Base-by-base conservation (phyloP, 306 rosid species). In the Castanea mollissima region DNA sequence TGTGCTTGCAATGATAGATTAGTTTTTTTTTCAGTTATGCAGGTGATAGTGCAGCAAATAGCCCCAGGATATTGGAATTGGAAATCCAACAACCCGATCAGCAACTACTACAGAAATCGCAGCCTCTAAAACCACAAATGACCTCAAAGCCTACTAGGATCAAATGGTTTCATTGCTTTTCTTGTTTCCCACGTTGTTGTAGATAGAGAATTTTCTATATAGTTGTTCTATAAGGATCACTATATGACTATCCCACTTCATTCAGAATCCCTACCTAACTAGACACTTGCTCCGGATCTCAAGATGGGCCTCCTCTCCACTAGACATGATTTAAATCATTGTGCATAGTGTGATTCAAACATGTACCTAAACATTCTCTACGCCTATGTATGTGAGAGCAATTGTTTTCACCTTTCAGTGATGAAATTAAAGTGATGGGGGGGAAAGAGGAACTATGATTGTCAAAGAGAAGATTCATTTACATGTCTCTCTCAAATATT, bases 11-110 rank as follows among this genome's bases (percentile, higher is more conserved):
- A 15, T 59, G 57, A 49, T 32, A 73, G 23, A 21, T 46, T 78
- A 23, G 46, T 57, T 56, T 72, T 25, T 23, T 23, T 78, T 58
- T 74, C 83, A 89, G 94, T 68, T 88, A 88, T 77, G 63, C 80
- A 7, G 21, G 65, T n/a, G 86, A 85, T n/a, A 82, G 80, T 74
- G 90, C 65, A 82, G 80, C 79, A 82, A 71, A 9, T 14, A 78
- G 83, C 73, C 63, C 83, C 51, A 55, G 10, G 68, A 71, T 62
- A 41, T 23, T 55, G 63, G 82, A 75, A 8, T 73, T 75, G 41
- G 87, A 75, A 70, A 83, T 73, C 81, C 85, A 55, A 5, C 54
- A 70, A 18, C 55, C 38, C 71, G 79, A 82, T 32, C 46, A 78
- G 15, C 73, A 74, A n/a, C 0, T 41, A 11, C 10, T n/a, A 25